Percentiles rank a stretch among this genome's conserved stretches.
Evolutionary conservation across 2,329 filamentous ascomycete species (phyloP).

Genomic region (Ascochyta fabae): DNA sequence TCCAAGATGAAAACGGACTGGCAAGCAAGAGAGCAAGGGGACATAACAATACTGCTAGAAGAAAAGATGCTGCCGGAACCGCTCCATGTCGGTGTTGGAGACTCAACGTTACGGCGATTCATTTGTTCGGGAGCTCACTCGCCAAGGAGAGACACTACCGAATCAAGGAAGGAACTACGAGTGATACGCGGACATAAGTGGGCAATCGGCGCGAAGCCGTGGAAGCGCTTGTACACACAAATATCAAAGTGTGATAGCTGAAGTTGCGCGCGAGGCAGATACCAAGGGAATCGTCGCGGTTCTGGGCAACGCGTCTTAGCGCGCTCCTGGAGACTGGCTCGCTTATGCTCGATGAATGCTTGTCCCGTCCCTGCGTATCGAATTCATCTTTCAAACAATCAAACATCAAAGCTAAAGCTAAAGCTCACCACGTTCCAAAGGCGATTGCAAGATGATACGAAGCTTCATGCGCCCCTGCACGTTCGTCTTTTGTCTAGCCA

Average conservation of each 20-base stretch:
- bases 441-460: not conserved
- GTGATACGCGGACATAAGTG: not conserved
- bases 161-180: conserved; percentile 10
- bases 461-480: not conserved
- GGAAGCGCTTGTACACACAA: not conserved
- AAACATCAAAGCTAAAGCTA: too few relatives aligned
- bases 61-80: conserved; percentile 3
- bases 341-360: conserved; percentile 12
- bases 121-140: conserved; percentile 8
- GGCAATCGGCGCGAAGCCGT: not conserved
- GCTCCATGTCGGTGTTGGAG: conserved; percentile 4
- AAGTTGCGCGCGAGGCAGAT: not conserved
- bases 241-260: not conserved
- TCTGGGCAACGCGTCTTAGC: conserved; percentile 12
- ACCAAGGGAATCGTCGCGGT: conserved; percentile 3
- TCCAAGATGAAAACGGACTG: not conserved
- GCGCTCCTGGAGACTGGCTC: conserved; percentile 11
- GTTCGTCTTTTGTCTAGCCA: not conserved
- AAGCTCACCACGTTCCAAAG: not conserved
- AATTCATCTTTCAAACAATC: not conserved
- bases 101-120: not conserved
- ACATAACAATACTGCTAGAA: conserved; percentile 4
- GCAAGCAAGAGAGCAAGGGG: not conserved
- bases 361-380: not conserved
- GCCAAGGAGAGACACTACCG: conserved; percentile 11